Evolutionary conservation across 331 rosid species (phyloP).

Genomic region (Cydonia oblonga): DNA sequence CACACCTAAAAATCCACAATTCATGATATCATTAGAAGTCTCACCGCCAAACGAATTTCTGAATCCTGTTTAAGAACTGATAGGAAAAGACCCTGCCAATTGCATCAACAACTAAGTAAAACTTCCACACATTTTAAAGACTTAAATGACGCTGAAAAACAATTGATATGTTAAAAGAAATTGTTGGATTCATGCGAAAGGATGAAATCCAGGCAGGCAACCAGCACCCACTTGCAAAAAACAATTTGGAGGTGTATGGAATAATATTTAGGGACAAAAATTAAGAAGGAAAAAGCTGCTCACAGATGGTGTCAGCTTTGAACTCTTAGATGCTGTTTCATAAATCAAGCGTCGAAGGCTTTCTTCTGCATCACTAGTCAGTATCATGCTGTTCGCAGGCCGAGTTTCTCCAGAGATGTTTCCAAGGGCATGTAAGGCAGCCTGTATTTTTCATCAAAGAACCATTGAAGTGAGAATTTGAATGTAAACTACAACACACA

Average conservation of each 20-base stretch:
- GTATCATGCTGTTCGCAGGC: conserved; percentile 36
- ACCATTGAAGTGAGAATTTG: background rate
- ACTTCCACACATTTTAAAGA: background rate
- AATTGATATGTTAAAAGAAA: background rate
- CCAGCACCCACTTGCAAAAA: background rate
- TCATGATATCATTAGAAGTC: conserved; percentile 13
- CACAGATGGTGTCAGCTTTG: conserved; percentile 76
- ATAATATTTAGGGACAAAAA: background rate
- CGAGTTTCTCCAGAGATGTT: conserved; percentile 73
- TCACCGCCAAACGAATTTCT: conserved; percentile 76
- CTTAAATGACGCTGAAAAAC: background rate
- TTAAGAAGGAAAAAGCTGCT: conserved; percentile 17
- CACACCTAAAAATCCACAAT: background rate
- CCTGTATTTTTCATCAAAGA: conserved; percentile 36
- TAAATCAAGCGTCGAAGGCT: conserved; percentile 49
- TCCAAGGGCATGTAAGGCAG: conserved; percentile 84
- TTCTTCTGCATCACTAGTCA: conserved; percentile 62
- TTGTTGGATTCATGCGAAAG: background rate
- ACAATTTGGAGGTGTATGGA: background rate
- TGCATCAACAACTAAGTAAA: conserved; percentile 13
- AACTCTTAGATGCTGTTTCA: conserved; percentile 55
- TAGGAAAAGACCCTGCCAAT: conserved; percentile 71
- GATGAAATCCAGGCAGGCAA: background rate
- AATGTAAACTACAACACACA: background rate
- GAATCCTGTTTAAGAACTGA: conserved; percentile 71